Conservation (phyloP, 306 rosid species). For the Pyrus pyrifolia region DNA sequence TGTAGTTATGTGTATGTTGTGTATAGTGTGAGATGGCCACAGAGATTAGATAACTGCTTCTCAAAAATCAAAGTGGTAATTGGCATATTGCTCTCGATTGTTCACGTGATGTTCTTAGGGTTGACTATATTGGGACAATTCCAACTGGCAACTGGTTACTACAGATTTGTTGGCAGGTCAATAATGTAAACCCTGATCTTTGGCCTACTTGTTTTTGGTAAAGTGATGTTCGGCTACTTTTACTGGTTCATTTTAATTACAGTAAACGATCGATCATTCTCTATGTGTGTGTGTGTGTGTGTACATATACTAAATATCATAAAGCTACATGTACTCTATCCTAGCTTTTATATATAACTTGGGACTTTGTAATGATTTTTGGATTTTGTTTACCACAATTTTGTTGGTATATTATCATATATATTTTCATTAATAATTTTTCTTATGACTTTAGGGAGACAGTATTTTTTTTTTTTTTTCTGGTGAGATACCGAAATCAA, state of each 20-base stretch:
- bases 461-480: not conserved
- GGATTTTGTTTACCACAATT: no score
- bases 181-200: not conserved
- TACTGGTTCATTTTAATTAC: not conserved
- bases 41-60: not conserved
- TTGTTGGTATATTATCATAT: no score
- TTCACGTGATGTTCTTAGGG: slow-evolving; percentile 7
- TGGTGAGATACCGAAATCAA: not conserved
- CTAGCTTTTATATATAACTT: no score
- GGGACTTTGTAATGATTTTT: not conserved
- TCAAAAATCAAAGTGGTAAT: not conserved
- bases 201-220: not conserved
- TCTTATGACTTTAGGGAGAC: not conserved
- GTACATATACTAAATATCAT: no score
- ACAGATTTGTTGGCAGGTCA: not conserved
- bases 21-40: not conserved
- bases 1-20: not conserved
- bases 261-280: not conserved
- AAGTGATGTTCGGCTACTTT: not conserved
- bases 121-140: not conserved
- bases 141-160: not conserved
- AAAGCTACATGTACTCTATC: not conserved
- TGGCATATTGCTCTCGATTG: not conserved
- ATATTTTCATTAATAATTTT: no score
- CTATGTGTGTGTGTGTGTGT: no score